Percentiles rank a stretch among this genome's conserved stretches.
Evolutionary conservation across 2,329 filamentous ascomycete genomes (phyloP).

Genomic region (Epichloe sp.): DNA sequence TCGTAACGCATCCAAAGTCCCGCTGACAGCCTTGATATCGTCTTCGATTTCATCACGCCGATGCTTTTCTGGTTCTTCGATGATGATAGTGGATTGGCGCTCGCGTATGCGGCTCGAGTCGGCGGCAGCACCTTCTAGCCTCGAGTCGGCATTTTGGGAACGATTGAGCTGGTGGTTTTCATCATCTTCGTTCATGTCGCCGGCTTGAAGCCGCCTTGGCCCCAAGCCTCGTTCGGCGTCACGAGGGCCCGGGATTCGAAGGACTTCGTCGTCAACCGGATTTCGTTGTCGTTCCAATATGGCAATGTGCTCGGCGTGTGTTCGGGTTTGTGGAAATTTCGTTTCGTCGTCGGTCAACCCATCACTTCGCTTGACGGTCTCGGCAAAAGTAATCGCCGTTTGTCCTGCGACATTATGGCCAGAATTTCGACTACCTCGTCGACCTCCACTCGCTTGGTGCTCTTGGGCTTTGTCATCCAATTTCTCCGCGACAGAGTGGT

Average conservation of each 20-base stretch:
- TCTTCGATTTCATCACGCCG: conserved; percentile 26
- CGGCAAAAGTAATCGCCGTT: conserved; percentile 51
- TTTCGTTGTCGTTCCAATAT: conserved; percentile 78
- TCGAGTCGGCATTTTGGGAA: conserved; percentile 15
- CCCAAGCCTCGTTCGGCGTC: conserved; percentile 75
- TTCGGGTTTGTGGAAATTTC: conserved; percentile 35
- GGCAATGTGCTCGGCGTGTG: conserved; percentile 70
- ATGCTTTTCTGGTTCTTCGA: conserved; percentile 45
- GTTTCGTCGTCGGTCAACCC: conserved; percentile 34
- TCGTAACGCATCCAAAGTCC: conserved; percentile 27
- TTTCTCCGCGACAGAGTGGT: conserved; percentile 3
- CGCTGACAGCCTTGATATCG: conserved; percentile 27
- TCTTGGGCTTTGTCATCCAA: not conserved
- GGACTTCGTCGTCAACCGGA: conserved; percentile 55
- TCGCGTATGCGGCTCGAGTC: conserved; percentile 16
- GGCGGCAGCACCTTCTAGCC: conserved; percentile 10
- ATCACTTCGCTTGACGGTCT: conserved; percentile 49
- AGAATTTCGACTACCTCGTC: conserved; percentile 1
- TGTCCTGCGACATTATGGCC: conserved; percentile 6
- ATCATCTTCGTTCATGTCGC: conserved; percentile 24
- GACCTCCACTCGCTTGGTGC: not conserved
- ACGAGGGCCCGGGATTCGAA: conserved; percentile 83
- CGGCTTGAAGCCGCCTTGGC: conserved; percentile 40
- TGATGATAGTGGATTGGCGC: conserved; percentile 47
- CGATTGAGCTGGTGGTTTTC: conserved; percentile 15